Evolutionary conservation across 352 stramenopile species (phyloP).

Genomic region (Thalassiosira ordinaria): DNA sequence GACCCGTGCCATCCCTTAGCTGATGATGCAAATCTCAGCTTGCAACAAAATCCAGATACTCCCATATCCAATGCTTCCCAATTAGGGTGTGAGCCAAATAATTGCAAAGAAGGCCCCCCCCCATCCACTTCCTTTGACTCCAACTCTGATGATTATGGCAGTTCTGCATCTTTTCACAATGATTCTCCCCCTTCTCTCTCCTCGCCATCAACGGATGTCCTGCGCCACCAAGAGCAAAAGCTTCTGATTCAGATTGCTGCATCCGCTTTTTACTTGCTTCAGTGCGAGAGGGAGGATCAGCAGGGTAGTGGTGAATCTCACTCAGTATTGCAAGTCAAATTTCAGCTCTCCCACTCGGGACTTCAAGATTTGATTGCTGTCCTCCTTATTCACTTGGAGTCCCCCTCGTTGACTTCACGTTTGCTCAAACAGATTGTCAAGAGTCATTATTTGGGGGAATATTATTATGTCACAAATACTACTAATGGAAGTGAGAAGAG

Average conservation of each 20-base stretch:
- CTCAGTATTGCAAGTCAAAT: slow-evolving; percentile 11
- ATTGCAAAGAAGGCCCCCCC: too few relatives aligned
- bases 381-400: slow-evolving; percentile 59
- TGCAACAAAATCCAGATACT: too few relatives aligned
- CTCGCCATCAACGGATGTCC: too few relatives aligned
- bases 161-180: too few relatives aligned
- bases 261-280: slow-evolving; percentile 28
- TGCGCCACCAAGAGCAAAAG: slow-evolving; percentile 35
- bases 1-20: too few relatives aligned
- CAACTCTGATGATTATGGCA: slow-evolving; percentile 25
- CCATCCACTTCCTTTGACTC: slow-evolving; percentile 31
- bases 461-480: neutral
- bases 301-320: neutral
- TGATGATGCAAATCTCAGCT: too few relatives aligned
- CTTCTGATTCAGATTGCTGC: slow-evolving; percentile 41
- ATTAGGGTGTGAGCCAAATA: too few relatives aligned
- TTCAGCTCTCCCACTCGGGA: slow-evolving; percentile 28
- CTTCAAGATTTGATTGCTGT: slow-evolving; percentile 59
- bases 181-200: too few relatives aligned
- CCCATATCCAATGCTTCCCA: too few relatives aligned
- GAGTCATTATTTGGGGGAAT: slow-evolving; percentile 39
- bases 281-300: neutral
- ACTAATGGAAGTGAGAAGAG: neutral
- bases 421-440: slow-evolving; percentile 35
- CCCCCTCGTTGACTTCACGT: slow-evolving; percentile 46